These are phyloP conservation scores for Inga oerstediana DNA, from an alignment of 306 rosid species.

Conservation along the genomic window DNA sequence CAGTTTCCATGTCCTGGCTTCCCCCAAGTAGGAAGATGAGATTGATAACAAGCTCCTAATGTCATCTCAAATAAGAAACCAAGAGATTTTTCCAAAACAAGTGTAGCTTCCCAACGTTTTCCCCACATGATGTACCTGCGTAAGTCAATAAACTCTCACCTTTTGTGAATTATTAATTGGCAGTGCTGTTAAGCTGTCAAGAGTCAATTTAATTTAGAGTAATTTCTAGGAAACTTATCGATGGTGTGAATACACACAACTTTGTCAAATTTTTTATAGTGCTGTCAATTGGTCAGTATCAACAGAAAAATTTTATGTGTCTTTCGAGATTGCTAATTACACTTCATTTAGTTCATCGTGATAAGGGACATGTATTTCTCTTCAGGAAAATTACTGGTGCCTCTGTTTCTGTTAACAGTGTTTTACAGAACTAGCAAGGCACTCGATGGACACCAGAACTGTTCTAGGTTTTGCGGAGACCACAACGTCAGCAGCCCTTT, in stretches of 20 bases:
- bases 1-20: too few relatives aligned
- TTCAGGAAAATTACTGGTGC: neutral
- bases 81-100: too few relatives aligned
- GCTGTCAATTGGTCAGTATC: neutral
- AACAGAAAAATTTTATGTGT: neutral
- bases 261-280: neutral
- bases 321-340: neutral
- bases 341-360: neutral
- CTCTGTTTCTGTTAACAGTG: neutral
- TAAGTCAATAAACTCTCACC: neutral
- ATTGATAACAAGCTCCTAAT: too few relatives aligned
- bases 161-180: too few relatives aligned
- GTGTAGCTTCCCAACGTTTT: too few relatives aligned
- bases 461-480: conserved; percentile 6
- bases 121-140: too few relatives aligned
- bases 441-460: neutral
- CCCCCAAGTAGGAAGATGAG: too few relatives aligned
- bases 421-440: neutral
- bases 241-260: too few relatives aligned
- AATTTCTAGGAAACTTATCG: too few relatives aligned
- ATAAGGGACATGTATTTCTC: neutral
- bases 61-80: too few relatives aligned
- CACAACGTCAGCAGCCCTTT: too few relatives aligned
- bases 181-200: neutral
- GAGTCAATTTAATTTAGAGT: neutral